Conservation (phyloP, 768 basidiomycete genomes). For the Kwoniella pini region DNA sequence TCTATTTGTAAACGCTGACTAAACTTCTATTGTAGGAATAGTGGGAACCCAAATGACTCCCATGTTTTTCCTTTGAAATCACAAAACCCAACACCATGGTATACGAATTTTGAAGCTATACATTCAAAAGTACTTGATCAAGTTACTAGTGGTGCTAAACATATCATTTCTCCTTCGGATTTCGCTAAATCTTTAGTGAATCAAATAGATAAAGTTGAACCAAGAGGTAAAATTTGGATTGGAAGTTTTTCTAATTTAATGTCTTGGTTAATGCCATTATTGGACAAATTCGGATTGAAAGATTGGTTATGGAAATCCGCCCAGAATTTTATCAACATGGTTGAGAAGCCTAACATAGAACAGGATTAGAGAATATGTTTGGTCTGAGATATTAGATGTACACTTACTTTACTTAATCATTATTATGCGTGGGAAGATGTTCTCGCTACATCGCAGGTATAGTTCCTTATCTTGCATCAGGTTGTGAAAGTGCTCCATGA, state of each 20-base stretch:
- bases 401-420: no score
- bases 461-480: no score
- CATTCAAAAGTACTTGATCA: neutral
- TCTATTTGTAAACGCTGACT: neutral
- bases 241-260: neutral
- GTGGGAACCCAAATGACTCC: neutral
- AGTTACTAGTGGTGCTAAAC: neutral
- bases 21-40: neutral
- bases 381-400: neutral
- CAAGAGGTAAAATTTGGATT: neutral
- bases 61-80: neutral
- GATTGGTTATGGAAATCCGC: neutral
- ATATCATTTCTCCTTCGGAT: neutral
- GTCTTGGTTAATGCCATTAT: neutral
- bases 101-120: neutral
- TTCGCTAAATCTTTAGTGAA: neutral
- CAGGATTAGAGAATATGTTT: neutral
- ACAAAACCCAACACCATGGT: neutral
- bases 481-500: constrained; percentile 9
- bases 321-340: neutral
- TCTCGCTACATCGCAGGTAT: no score
- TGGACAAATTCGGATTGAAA: neutral
- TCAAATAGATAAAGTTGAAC: neutral
- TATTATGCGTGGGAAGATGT: no score
- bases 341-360: neutral